These are phyloP conservation scores for Clarireedia sp. DNA, from an alignment of 2,329 filamentous ascomycete species.

Conservation along the genomic window DNA sequence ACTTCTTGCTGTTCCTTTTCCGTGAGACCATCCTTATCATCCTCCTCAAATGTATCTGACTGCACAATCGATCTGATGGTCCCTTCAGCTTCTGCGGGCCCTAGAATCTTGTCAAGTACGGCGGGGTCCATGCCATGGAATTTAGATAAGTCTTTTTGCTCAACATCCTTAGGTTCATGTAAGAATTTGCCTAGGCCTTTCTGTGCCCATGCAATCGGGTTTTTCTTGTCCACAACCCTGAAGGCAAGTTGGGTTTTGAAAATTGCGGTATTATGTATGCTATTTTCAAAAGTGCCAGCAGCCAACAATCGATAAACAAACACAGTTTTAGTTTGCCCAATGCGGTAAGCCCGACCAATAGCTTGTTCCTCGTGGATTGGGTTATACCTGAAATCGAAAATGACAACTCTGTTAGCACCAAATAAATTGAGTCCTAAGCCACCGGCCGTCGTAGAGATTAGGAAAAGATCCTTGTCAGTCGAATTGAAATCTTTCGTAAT, in stretches of 20 bases:
- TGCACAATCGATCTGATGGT: constrained; percentile 51
- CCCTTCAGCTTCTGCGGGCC: neutral
- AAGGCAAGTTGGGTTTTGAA: constrained; percentile 78
- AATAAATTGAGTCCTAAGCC: constrained; percentile 78
- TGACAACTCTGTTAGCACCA: constrained; percentile 76
- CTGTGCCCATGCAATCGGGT: constrained; percentile 58
- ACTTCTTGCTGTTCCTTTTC: constrained; percentile 53
- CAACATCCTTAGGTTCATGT: constrained; percentile 45
- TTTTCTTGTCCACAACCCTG: constrained; percentile 77
- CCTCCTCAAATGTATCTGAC: constrained; percentile 65
- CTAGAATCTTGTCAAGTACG: constrained; percentile 46
- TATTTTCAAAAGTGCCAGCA: constrained; percentile 72
- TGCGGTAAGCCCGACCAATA: constrained; percentile 75
- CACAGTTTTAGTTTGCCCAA: constrained; percentile 73
- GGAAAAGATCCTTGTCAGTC: constrained; percentile 49
- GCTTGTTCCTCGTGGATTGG: constrained; percentile 80
- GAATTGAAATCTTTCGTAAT: constrained; percentile 63
- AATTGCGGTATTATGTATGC: constrained; percentile 62
- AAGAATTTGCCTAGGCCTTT: constrained; percentile 48
- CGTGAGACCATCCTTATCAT: constrained; percentile 56
- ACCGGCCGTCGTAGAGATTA: constrained; percentile 79
- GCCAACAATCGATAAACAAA: constrained; percentile 77
- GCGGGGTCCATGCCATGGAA: constrained; percentile 50
- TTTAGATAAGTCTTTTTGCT: constrained; percentile 42
- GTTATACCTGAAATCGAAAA: constrained; percentile 78